phyloP scores from a whole-genome alignment of 2,329 filamentous ascomycete species.

The Chrysoporthe puriensis region DNA sequence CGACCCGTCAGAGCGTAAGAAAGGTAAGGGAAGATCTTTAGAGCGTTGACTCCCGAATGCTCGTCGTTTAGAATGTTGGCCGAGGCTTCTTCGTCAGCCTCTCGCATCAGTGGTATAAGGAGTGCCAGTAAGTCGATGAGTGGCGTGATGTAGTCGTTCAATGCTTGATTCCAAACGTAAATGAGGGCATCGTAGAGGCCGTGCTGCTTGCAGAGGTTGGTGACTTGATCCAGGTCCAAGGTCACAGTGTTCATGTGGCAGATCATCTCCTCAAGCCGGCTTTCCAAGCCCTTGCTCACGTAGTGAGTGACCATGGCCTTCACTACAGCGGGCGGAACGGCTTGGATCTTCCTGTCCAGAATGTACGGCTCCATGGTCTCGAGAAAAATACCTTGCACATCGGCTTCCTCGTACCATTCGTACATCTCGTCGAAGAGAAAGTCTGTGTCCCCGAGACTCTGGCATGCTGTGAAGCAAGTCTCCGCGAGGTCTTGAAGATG shows the following conservation, averaged over 20 bases:
- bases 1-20: conserved; percentile 89
- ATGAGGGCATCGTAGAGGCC: conserved; percentile 92
- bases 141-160: conserved; percentile 88
- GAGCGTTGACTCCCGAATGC: conserved; percentile 69
- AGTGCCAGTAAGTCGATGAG: conserved; percentile 80
- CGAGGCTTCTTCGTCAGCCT: conserved; percentile 55
- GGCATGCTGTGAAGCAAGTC: conserved; percentile 81
- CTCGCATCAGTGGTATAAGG: conserved; percentile 61
- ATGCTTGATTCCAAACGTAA: conserved; percentile 93
- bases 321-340: conserved; percentile 79
- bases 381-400: conserved; percentile 75
- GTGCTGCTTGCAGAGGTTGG: conserved; percentile 86
- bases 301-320: conserved; percentile 86
- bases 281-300: conserved; percentile 73
- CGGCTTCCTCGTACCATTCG: conserved; percentile 82
- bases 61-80: conserved; percentile 62
- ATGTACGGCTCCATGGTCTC: conserved; percentile 89
- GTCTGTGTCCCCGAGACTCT: conserved; percentile 75
- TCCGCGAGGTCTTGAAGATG: conserved; percentile 79
- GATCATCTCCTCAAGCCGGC: conserved; percentile 87
- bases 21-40: conserved; percentile 93
- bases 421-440: conserved; percentile 93
- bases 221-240: conserved; percentile 93
- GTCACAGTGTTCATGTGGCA: conserved; percentile 90
- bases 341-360: conserved; percentile 73